These are phyloP conservation scores for Ceratocystis cubensis DNA, from an alignment of 2,329 filamentous ascomycete genomes.

Conservation along the genomic window DNA sequence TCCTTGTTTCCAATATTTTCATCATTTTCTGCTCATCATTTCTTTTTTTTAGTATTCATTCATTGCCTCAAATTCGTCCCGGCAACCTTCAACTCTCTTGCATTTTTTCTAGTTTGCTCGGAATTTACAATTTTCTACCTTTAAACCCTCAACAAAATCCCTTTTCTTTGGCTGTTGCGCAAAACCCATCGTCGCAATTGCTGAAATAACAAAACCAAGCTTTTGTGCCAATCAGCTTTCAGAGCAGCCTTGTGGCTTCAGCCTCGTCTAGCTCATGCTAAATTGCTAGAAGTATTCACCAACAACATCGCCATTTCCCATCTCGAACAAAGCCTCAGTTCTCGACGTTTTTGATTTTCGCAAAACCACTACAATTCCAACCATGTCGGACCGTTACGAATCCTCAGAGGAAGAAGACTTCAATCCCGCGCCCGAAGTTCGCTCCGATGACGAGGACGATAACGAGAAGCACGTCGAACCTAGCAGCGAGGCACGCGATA, in stretches of 20 bases:
- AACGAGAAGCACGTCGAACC: constrained; percentile 28
- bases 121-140: background rate
- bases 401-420: constrained; percentile 76
- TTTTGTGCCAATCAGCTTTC: background rate
- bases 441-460: constrained; percentile 56
- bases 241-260: background rate
- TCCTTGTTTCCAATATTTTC: background rate
- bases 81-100: background rate
- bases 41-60: constrained; percentile 6
- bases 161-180: constrained; percentile 4
- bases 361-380: background rate
- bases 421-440: constrained; percentile 64
- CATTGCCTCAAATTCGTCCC: constrained; percentile 3
- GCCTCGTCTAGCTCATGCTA: background rate
- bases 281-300: too few relatives aligned
- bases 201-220: background rate
- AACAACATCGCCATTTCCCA: too few relatives aligned
- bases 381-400: constrained; percentile 27
- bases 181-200: background rate
- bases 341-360: background rate
- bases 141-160: background rate
- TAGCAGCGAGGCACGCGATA: constrained; percentile 22
- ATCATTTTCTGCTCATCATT: constrained; percentile 4
- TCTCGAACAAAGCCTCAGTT: too few relatives aligned
- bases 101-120: background rate